Conservation (phyloP, 164 flowering plant species). For the Taxillus chinensis region DNA sequence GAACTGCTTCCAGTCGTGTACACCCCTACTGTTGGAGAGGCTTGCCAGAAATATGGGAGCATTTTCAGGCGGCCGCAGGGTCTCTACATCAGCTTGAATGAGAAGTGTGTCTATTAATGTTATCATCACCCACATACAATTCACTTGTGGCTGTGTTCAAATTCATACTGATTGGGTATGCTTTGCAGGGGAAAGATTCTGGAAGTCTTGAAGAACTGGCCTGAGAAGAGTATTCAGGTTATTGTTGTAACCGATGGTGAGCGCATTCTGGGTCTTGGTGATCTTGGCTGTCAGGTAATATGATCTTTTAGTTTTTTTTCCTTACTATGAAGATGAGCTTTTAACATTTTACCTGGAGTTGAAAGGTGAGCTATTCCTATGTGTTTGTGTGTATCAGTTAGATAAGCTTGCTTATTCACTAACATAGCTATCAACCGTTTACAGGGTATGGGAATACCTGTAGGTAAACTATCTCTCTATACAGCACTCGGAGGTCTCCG, state of each 20-base stretch:
- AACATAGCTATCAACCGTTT: background rate
- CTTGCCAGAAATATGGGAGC: slow-evolving; percentile 86
- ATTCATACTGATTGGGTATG: background rate
- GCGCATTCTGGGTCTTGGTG: slow-evolving; percentile 81
- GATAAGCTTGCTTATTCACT: background rate
- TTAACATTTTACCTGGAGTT: background rate
- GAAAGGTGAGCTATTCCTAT: background rate
- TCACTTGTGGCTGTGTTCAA: background rate
- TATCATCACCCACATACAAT: background rate
- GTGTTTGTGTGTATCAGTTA: background rate
- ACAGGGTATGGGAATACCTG: slow-evolving; percentile 95
- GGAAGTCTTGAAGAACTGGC: slow-evolving; percentile 87
- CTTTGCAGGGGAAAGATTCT: slow-evolving; percentile 62
- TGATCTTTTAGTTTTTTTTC: background rate
- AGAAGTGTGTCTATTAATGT: slow-evolving; percentile 35
- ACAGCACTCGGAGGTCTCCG: slow-evolving; percentile 85
- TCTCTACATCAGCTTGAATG: slow-evolving; percentile 73
- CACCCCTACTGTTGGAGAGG: slow-evolving; percentile 90
- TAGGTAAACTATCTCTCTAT: slow-evolving; percentile 76
- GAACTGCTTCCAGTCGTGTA: slow-evolving; percentile 75
- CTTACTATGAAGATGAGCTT: background rate
- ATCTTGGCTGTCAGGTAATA: slow-evolving; percentile 84
- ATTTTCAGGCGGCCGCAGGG: slow-evolving; percentile 84
- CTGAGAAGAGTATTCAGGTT: slow-evolving; percentile 75
- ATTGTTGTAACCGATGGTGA: slow-evolving; percentile 90